Evolutionary conservation across 2,329 filamentous ascomycete genomes (phyloP), one percentile per base, ranked within the genome.

Genomic region (Helotiales sp.): DNA sequence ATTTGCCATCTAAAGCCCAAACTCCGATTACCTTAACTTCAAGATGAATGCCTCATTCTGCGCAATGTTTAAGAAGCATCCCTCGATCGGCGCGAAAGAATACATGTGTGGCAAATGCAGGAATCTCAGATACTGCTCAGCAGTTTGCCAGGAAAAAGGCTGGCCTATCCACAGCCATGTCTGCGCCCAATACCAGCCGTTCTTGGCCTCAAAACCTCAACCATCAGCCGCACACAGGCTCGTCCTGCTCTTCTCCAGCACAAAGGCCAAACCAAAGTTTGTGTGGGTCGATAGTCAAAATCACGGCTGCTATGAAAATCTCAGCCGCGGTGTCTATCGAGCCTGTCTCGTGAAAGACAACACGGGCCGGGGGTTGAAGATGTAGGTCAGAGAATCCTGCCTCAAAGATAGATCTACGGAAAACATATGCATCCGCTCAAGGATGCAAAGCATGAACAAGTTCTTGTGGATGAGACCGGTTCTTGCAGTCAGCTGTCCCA

Each of bases 141-240:
- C 5, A 1, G 29, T 17, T 13, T 55, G 48, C 19, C 48, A 59
- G 17, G 55, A 34, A 15, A 19, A 19, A 13, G 52, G 55, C 15
- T 52, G 52, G 31, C 9, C 7, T 5, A 25, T 33, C 2, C 57
- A 59, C 40, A 55, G 52, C 17, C 22, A 42, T 2, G 31, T 59
- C 22, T 59, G 57, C 38, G 40, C 42, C 12, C 48, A 52, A 15
- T 55, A 38, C 52, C 40, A 29, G n/a, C 3, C 34, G 13, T 51
- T 38, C 25, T 13, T n/a, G 9, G 8, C 10, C 12, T 7, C 47
- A n/a, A 46, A 36, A 2, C 48, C 48, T 6, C 31, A 40, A 19
- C 47, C 52, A 33, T 55, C 40, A 5, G n/a, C 24, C 13, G 27
- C 13, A 2, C 27, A 30, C 31, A 51, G 44, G 29, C 47, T 58